Base-by-base conservation (phyloP, 2,329 filamentous ascomycete species). In the Calonectria henricotiae region DNA sequence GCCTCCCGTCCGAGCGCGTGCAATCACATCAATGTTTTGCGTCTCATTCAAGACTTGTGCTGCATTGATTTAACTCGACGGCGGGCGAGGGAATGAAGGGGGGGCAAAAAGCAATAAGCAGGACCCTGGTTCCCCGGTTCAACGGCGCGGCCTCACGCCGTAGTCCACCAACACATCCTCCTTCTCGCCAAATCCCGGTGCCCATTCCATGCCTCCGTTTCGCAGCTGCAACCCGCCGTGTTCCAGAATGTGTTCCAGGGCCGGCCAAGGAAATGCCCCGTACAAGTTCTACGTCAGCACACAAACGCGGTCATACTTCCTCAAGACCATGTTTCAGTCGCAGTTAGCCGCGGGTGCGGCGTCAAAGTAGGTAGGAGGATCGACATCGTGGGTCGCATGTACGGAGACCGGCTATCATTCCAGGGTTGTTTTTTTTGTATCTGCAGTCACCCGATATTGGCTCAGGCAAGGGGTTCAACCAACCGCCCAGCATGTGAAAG, bases 341-440 rank as follows among this genome's bases (percentile, higher is more conserved):
- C 35, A 51, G 37, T 54, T 67, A 61, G 62, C 69, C 66, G 70
- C 68, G 72, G 70, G 32, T 74, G 68, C 66, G 68, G 74, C 68
- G 72, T 71, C 49, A 73, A 68, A 69, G 49, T 54, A 66, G 68
- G 75, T 71, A 74, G 72, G 72, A 75, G 73, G 73, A 76, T 76
- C 70, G 69, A 46, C 72, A 62, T 35, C 72, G 67, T 67, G 65
- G 72, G 72, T 69, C 61, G 49, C 20, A 20, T 20, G 20, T 20
- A 20, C 20, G 37, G 39, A 58, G 44, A 20, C 15, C 41, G 41
- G 30, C 11, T n/a, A 15, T 49, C 39, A 58, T 63, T 51, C 13
- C 32, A 20, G 12, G 20, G 20, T 20, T 30, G 39, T 61, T 27
- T 60, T 65, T 67, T 30, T 70, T 43, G 30, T 55, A 35, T 49